These are phyloP conservation scores for Kwoniella mangroviensis DNA, from an alignment of 768 basidiomycete species.

Conservation along the genomic window DNA sequence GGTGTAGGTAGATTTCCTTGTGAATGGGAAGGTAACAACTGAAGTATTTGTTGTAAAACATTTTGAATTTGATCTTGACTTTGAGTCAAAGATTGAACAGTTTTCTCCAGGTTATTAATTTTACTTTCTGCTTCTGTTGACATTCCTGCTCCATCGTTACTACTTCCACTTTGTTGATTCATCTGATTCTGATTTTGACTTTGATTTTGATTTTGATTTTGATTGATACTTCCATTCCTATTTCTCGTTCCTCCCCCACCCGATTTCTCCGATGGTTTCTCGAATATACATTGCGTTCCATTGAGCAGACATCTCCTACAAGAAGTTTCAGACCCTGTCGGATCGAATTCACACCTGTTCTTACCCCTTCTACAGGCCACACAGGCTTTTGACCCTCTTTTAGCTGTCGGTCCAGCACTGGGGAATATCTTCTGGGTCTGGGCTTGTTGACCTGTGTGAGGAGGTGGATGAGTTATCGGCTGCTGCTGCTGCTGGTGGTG, in stretches of 20 bases:
- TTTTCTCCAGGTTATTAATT: conserved; percentile 44
- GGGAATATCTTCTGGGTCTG: conserved; percentile 3
- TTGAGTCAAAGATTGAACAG: conserved; percentile 46
- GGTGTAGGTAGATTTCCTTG: not conserved
- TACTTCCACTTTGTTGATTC: not conserved
- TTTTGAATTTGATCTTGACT: conserved; percentile 54
- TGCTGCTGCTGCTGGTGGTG: not conserved
- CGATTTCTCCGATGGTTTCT: conserved; percentile 43
- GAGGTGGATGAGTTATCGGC: conserved; percentile 6
- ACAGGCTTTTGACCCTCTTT: conserved; percentile 48
- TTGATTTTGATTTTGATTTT: not conserved
- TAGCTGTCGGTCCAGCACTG: conserved; percentile 28
- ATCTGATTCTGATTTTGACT: not conserved
- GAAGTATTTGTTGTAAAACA: conserved; percentile 52
- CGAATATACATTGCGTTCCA: conserved; percentile 50
- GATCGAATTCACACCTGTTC: conserved; percentile 55
- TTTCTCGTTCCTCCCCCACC: not conserved
- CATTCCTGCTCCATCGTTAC: not conserved
- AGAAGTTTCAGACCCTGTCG: conserved; percentile 23
- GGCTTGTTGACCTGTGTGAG: not conserved
- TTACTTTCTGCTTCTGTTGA: conserved; percentile 26
- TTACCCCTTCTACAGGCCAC: conserved; percentile 53
- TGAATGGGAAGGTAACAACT: conserved; percentile 37
- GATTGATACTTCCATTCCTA: conserved; percentile 25
- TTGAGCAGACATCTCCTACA: conserved; percentile 49